These are phyloP conservation scores for Echites panduratus DNA, from an alignment of 257 asterid species.

Conservation along the genomic window DNA sequence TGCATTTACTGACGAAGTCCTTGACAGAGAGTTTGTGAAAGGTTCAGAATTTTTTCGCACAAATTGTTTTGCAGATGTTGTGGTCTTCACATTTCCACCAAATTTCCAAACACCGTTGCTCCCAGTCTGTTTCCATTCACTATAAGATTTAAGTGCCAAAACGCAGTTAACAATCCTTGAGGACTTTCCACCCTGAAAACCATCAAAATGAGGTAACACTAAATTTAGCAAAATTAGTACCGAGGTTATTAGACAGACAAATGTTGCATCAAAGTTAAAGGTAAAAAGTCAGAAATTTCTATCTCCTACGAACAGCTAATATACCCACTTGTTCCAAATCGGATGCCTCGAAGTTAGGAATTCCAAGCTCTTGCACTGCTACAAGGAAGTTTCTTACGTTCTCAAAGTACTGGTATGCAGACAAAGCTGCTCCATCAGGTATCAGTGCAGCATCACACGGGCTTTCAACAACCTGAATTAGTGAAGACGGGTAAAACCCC, in stretches of 20 bases:
- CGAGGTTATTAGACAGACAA: neutral
- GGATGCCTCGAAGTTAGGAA: constrained; percentile 93
- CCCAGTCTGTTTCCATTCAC: constrained; percentile 80
- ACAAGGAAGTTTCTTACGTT: constrained; percentile 91
- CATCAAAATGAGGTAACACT: neutral
- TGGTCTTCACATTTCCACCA: constrained; percentile 71
- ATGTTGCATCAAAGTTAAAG: neutral
- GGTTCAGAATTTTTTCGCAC: constrained; percentile 89
- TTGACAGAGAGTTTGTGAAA: constrained; percentile 54
- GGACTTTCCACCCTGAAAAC: constrained; percentile 82
- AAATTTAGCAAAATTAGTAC: constrained; percentile 4
- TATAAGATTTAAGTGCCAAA: constrained; percentile 79
- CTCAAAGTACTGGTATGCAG: constrained; percentile 92
- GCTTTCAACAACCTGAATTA: constrained; percentile 79
- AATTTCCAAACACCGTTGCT: constrained; percentile 83
- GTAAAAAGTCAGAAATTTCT: neutral
- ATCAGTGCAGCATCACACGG: constrained; percentile 61
- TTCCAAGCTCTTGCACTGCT: constrained; percentile 81
- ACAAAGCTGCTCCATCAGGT: constrained; percentile 92
- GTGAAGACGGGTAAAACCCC: constrained; percentile 15
- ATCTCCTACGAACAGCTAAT: constrained; percentile 8
- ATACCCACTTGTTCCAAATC: constrained; percentile 82
- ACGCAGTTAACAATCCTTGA: constrained; percentile 86
- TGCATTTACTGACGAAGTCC: constrained; percentile 48
- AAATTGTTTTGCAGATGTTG: constrained; percentile 59